These are phyloP conservation scores for Pythium coloratum DNA, from an alignment of 352 stramenopile species.

Conservation along the genomic window DNA sequence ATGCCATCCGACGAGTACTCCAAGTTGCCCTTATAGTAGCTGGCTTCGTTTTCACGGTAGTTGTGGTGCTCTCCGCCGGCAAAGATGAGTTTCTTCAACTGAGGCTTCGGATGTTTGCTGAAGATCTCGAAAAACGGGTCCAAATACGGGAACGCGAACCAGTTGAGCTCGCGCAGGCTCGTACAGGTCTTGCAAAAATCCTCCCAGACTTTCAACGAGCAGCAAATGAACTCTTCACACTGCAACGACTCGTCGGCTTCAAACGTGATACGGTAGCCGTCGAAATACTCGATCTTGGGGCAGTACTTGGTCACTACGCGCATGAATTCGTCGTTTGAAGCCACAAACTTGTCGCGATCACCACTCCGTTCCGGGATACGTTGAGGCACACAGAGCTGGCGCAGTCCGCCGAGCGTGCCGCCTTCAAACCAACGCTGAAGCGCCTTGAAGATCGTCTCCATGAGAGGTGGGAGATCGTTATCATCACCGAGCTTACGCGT, in stretches of 20 bases:
- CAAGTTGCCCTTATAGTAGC: neutral
- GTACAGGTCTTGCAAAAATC: constrained; percentile 32
- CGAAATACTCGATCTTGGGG: constrained; percentile 13
- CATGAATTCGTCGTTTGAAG: constrained; percentile 5
- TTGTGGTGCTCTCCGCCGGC: constrained; percentile 3
- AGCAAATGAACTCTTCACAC: constrained; percentile 13
- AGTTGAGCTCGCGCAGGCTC: constrained; percentile 44
- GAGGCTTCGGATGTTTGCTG: constrained; percentile 33
- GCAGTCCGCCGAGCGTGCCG: constrained; percentile 18
- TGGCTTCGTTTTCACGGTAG: neutral
- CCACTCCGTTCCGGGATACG: constrained; percentile 4
- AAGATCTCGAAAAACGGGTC: constrained; percentile 60
- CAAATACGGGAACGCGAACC: constrained; percentile 52
- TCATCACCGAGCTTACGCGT: neutral
- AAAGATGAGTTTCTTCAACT: constrained; percentile 26
- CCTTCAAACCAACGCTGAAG: constrained; percentile 32
- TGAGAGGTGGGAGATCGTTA: constrained; percentile 33
- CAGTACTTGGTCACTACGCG: neutral
- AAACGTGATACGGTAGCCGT: constrained; percentile 8
- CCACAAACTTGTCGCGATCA: constrained; percentile 2
- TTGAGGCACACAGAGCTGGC: constrained; percentile 39
- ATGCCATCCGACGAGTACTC: neutral
- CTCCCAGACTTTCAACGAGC: constrained; percentile 30
- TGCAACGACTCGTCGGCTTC: neutral
- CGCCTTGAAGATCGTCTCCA: constrained; percentile 33